Evolutionary conservation across 306 rosid species (phyloP).

Genomic region (Dalbergia cultrata): DNA sequence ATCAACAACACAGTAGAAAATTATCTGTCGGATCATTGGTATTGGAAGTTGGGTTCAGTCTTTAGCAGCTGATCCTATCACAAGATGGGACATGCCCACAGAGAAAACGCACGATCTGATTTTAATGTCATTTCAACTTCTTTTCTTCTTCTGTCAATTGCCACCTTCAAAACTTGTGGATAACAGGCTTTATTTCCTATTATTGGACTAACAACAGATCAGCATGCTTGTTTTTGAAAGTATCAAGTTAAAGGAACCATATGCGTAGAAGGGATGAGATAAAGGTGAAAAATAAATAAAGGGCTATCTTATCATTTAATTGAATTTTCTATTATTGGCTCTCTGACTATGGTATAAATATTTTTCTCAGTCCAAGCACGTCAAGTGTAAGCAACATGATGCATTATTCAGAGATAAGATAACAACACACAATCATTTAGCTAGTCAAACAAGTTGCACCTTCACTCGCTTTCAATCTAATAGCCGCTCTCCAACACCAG

Average conservation of each 20-base stretch:
- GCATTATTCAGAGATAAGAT: neutral
- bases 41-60: neutral
- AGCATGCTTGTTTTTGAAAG: constrained; percentile 17
- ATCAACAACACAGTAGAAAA: neutral
- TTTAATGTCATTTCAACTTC: constrained; percentile 34
- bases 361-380: constrained; percentile 30
- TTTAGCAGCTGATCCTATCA: constrained; percentile 1
- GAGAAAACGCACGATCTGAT: constrained; percentile 9
- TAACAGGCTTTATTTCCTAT: neutral
- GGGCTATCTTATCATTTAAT: neutral
- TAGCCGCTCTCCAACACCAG: neutral
- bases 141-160: constrained; percentile 5
- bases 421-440: neutral
- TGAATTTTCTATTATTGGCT: neutral
- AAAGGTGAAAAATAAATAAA: no score
- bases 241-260: neutral
- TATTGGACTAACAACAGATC: neutral
- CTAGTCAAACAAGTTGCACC: neutral
- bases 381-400: neutral
- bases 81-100: constrained; percentile 22
- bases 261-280: no score
- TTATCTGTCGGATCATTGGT: neutral
- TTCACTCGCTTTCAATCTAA: constrained; percentile 14
- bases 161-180: constrained; percentile 8
- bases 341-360: neutral